A percentile compares a stretch with the other conserved stretches of the same genome.
Evolutionary conservation across 495 filamentous ascomycete species (phyloP).

Genomic region (Astrocystis sublimbata): DNA sequence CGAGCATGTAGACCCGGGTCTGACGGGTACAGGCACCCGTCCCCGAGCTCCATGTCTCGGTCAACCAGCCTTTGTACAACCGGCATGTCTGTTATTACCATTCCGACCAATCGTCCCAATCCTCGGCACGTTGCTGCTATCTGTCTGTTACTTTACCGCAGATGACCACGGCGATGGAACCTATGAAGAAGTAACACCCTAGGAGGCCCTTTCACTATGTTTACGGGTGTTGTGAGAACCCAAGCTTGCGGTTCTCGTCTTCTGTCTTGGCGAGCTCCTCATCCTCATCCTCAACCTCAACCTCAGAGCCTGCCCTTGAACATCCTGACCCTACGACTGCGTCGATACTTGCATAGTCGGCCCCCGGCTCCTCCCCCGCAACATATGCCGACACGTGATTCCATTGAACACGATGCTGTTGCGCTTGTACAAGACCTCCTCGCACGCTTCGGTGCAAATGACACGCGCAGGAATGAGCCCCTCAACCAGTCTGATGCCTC

Average conservation of each 20-base stretch:
- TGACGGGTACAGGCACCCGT: too few species aligned
- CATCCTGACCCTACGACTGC: constrained; percentile 22
- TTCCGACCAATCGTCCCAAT: neutral
- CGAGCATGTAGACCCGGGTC: too few species aligned
- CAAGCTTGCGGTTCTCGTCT: constrained; percentile 13
- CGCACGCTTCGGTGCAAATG: neutral
- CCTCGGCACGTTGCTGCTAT: neutral
- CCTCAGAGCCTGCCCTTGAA: constrained; percentile 24
- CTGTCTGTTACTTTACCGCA: too few species aligned
- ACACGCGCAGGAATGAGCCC: neutral
- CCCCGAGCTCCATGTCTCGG: neutral
- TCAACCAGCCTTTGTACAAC: too few species aligned
- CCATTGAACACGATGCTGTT: constrained; percentile 2
- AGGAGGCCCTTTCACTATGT: too few species aligned
- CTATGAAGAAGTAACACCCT: too few species aligned
- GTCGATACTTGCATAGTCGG: constrained; percentile 16
- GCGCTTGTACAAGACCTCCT: neutral
- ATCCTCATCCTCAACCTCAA: too few species aligned
- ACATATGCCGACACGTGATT: too few species aligned
- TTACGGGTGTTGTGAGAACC: constrained; percentile 12
- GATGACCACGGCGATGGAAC: too few species aligned
- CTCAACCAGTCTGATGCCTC: neutral
- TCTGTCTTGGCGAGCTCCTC: constrained; percentile 17
- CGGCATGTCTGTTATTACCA: too few species aligned
- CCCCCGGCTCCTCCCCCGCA: too few species aligned